Conservation (phyloP, 2,329 filamentous ascomycete genomes). For the Penicillium sumatraense region DNA sequence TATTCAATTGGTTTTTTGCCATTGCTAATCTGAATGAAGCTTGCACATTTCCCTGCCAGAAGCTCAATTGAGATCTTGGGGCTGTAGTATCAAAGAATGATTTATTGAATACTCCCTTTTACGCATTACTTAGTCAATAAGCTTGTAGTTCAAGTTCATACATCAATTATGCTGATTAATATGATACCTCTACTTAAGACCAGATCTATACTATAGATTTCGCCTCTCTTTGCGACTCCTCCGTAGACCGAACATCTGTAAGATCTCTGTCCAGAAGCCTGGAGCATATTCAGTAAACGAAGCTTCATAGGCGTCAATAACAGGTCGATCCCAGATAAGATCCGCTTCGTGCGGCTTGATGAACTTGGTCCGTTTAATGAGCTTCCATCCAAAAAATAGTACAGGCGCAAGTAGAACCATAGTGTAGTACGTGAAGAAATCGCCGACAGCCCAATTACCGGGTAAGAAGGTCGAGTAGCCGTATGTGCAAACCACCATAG, state of each 20-base stretch:
- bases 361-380: slow-evolving; percentile 14
- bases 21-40: too few species aligned
- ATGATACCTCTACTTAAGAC: too few species aligned
- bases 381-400: slow-evolving; percentile 70
- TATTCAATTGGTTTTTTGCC: too few species aligned
- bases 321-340: slow-evolving; percentile 15
- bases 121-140: too few species aligned
- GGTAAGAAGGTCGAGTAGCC: slow-evolving; percentile 75
- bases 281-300: slow-evolving; percentile 24
- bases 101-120: too few species aligned
- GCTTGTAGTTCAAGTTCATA: too few species aligned
- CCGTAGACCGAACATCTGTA: slow-evolving; percentile 21
- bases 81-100: too few species aligned
- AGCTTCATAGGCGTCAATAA: slow-evolving; percentile 17
- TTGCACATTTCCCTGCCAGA: too few species aligned
- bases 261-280: slow-evolving; percentile 56
- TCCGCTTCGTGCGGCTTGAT: slow-evolving; percentile 13
- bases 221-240: slow-evolving; percentile 1
- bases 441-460: slow-evolving; percentile 60
- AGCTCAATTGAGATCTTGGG: too few species aligned
- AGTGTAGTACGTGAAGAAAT: slow-evolving; percentile 75
- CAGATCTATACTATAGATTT: slow-evolving; percentile 4
- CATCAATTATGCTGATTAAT: too few species aligned
- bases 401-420: slow-evolving; percentile 66
- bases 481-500: slow-evolving; percentile 70